Base-by-base conservation (phyloP, 768 basidiomycete species). In the Agrocybe praecox region DNA sequence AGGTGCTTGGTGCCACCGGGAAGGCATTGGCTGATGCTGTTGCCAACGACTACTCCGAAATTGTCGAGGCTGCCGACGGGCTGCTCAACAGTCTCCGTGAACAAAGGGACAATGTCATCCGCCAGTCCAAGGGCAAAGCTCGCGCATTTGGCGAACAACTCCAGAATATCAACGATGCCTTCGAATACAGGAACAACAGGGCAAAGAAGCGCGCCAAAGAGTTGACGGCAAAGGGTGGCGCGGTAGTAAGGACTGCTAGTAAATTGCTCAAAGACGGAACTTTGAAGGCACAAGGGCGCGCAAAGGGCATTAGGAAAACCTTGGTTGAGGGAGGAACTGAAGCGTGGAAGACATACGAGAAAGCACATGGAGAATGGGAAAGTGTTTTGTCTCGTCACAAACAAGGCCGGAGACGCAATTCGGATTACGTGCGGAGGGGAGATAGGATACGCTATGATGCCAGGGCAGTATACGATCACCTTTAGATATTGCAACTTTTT, bases 61-160 rank as follows among this genome's bases (percentile, higher is more conserved):
- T 88, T 18, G 66, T 82, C 32, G 80, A 81, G 22, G 85, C 84
- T 3, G 74, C 89, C 26, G 87, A 89, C 60, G 82, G 78, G 0
- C 76, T 89, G 33, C 70, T 80, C 57, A 72, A 69, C 29, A 79
- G 78, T 43, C 79, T 88, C 51, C 76, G 76, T 11, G 74, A 72
- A 49, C 84, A 87, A 57, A 81, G 80, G 12, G 69, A 76, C 33
- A 61, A 62, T 21, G 69, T 81, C 50, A 69, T 86, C 40, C 71
- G 76, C 47, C 75, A 80, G 43, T 82, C 82, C 17, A 77, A 77
- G 73, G 80, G 74, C 63, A 82, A 71, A 46, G 79, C 77, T 6
- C 72, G 72, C 46, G 70, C 72, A 9, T 62, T 83, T 10, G 76
- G 72, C 43, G 80, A 82, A 17, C 74, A 76, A 2, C 66, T 87